Evolutionary conservation across 1,284 basidiomycete species (phyloP).

Genomic region (Trichosporon coremiiforme): DNA sequence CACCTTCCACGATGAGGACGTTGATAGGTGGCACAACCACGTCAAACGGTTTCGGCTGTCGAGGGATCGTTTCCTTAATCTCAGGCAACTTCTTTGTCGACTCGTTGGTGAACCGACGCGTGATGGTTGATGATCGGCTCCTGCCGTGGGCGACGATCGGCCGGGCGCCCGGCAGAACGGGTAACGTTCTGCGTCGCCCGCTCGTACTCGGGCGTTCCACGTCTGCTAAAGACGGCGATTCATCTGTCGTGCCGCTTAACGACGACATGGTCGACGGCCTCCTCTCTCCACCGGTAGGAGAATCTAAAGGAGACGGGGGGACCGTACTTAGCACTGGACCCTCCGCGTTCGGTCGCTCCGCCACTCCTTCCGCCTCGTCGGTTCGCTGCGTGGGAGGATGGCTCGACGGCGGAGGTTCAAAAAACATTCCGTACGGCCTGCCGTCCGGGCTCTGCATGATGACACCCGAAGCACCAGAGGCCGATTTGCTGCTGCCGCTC

Average conservation of each 20-base stretch:
- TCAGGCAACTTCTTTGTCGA: conserved; percentile 15
- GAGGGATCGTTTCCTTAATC: conserved; percentile 16
- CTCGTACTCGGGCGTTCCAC: neutral
- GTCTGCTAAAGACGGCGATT: conserved; percentile 24
- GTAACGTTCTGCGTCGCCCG: conserved; percentile 40
- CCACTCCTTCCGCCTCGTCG: neutral
- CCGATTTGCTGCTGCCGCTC: conserved; percentile 64
- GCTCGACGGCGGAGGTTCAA: conserved; percentile 67
- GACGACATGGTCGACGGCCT: conserved; percentile 37
- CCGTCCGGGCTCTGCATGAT: conserved; percentile 92
- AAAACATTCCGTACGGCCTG: conserved; percentile 89
- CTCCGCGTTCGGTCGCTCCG: neutral
- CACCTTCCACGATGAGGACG: conserved; percentile 93
- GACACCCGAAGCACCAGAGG: conserved; percentile 79
- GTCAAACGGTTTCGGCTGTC: conserved; percentile 38
- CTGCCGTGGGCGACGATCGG: conserved; percentile 45
- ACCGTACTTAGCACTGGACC: neutral
- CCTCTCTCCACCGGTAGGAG: conserved; percentile 27
- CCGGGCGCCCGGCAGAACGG: conserved; percentile 32
- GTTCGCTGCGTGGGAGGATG: conserved; percentile 20
- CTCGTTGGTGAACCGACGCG: conserved; percentile 13
- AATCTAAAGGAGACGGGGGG: conserved; percentile 2
- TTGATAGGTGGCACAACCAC: conserved; percentile 87
- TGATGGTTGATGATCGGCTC: conserved; percentile 34
- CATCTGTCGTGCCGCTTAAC: conserved; percentile 24